Percentiles rank a stretch among this genome's conserved stretches.
Conservation (phyloP, 805 yeast genomes). For the Metschnikowia lochheadii region DNA sequence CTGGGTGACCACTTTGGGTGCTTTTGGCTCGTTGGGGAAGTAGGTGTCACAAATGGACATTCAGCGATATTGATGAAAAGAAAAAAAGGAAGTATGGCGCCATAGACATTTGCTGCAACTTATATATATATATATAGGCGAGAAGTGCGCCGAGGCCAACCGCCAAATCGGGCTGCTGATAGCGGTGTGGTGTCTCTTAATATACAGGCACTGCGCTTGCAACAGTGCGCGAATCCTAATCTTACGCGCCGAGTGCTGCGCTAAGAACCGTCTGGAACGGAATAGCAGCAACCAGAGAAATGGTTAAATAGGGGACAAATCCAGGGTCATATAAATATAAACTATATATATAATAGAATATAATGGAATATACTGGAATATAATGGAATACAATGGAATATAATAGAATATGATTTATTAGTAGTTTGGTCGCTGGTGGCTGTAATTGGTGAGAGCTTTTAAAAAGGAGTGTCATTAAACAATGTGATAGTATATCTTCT, state of each 20-base stretch:
- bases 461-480: no score
- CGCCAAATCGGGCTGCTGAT: neutral
- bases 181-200: neutral
- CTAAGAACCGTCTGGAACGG: neutral
- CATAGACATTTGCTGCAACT: neutral
- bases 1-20: conserved; percentile 58
- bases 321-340: no score
- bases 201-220: conserved; percentile 1
- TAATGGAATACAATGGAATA: no score
- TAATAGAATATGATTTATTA: no score
- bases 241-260: neutral
- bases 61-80: neutral
- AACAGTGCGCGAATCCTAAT: neutral
- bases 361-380: no score
- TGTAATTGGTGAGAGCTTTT: no score
- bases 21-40: conserved; percentile 78
- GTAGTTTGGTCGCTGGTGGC: no score
- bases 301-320: neutral
- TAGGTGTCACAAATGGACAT: conserved; percentile 49
- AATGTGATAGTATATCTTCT: no score
- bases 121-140: neutral
- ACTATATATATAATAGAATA: no score
- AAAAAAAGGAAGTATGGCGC: neutral
- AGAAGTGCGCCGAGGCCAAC: conserved; percentile 2
- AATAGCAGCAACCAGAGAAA: neutral